phyloP scores from a whole-genome alignment of 331 rosid genomes.

The Ulmus americana region DNA sequence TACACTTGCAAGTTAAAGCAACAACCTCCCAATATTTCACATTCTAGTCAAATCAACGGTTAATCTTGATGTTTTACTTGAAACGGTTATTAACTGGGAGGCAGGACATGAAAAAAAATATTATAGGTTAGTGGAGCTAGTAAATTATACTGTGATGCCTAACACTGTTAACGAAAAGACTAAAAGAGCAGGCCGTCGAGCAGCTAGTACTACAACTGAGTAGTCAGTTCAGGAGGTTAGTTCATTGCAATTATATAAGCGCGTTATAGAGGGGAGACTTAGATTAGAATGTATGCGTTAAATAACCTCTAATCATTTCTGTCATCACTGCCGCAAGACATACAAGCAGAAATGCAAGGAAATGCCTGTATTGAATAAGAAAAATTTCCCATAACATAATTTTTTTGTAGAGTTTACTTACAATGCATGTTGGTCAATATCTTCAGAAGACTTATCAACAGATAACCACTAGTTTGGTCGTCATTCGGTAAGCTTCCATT shows the following conservation, averaged over 20 bases:
- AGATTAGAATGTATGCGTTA: too few species aligned
- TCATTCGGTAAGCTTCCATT: conserved; percentile 51
- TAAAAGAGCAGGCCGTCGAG: too few species aligned
- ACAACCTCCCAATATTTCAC: too few species aligned
- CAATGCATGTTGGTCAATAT: conserved; percentile 71
- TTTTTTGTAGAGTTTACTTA: conserved; percentile 27
- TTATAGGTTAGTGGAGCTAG: too few species aligned
- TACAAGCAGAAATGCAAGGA: neutral
- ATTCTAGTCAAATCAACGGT: too few species aligned
- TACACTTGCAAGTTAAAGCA: too few species aligned
- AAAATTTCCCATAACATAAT: too few species aligned
- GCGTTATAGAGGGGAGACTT: too few species aligned
- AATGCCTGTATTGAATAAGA: neutral
- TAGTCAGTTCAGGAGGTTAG: neutral
- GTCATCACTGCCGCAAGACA: neutral
- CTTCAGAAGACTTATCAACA: conserved; percentile 57
- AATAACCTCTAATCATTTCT: neutral
- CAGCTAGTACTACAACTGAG: neutral
- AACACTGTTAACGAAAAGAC: too few species aligned
- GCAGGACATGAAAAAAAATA: neutral
- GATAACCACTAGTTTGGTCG: conserved; percentile 61
- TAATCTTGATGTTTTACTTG: too few species aligned
- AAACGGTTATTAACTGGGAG: neutral
- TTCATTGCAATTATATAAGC: neutral
- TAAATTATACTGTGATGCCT: too few species aligned